These are phyloP conservation scores for Phoma herbarum DNA, from an alignment of 2,329 filamentous ascomycete genomes.

Conservation along the genomic window DNA sequence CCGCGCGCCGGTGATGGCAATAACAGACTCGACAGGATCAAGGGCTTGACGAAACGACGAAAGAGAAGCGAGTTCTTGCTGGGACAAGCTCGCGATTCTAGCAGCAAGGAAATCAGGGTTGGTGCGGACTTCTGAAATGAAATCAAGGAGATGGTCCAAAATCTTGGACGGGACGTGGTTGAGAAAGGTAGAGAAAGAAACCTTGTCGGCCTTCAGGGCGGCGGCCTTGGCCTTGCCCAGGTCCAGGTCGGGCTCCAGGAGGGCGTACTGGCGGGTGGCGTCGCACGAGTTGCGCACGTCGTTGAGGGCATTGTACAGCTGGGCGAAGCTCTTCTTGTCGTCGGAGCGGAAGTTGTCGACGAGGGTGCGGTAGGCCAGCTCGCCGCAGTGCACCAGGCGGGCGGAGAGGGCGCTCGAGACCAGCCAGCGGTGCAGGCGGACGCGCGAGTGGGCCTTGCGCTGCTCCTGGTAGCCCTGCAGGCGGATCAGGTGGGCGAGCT, in stretches of 20 bases:
- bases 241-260: conserved; percentile 77
- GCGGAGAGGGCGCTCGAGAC: conserved; percentile 78
- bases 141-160: conserved; percentile 77
- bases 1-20: conserved; percentile 68
- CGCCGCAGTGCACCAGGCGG: conserved; percentile 76
- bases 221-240: conserved; percentile 51
- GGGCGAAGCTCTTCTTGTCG: conserved; percentile 79
- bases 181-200: conserved; percentile 57
- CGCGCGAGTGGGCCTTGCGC: conserved; percentile 76
- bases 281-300: conserved; percentile 82
- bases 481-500: conserved; percentile 79
- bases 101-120: conserved; percentile 89
- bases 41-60: conserved; percentile 80
- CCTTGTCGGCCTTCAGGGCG: conserved; percentile 54
- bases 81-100: conserved; percentile 77
- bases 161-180: conserved; percentile 79
- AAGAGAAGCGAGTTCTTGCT: conserved; percentile 78
- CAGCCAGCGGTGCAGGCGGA: conserved; percentile 76
- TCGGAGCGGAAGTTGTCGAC: conserved; percentile 81
- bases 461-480: conserved; percentile 83
- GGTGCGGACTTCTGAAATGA: conserved; percentile 82
- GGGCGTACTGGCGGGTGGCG: conserved; percentile 73
- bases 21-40: conserved; percentile 83
- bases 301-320: conserved; percentile 78
- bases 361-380: conserved; percentile 76